phyloP scores from a whole-genome alignment of 2,329 filamentous ascomycete genomes.

The Claviceps arundinis region DNA sequence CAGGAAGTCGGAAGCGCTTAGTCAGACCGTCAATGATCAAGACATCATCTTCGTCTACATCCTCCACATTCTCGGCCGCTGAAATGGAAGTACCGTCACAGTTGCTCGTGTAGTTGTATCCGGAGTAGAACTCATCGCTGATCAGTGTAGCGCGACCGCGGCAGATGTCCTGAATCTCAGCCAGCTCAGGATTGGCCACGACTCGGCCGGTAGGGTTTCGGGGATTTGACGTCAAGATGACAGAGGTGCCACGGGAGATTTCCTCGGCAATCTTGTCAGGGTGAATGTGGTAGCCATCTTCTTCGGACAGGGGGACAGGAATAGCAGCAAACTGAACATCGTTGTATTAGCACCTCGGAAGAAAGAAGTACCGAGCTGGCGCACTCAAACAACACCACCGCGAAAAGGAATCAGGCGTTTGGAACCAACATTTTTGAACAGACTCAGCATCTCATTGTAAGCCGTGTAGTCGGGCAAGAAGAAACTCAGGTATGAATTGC shows the following conservation, averaged over 20 bases:
- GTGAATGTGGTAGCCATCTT: conserved; percentile 87
- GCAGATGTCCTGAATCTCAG: conserved; percentile 86
- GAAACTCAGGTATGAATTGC: conserved; percentile 85
- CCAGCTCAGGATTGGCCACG: conserved; percentile 70
- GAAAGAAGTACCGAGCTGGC: background rate
- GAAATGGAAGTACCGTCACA: conserved; percentile 86
- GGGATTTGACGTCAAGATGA: conserved; percentile 90
- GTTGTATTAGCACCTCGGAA: background rate
- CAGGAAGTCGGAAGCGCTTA: conserved; percentile 90
- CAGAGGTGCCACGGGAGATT: conserved; percentile 71
- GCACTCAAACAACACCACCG: background rate
- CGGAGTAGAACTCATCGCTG: conserved; percentile 92
- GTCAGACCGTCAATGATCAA: conserved; percentile 92
- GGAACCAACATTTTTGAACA: conserved; percentile 68
- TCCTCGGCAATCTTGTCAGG: conserved; percentile 87
- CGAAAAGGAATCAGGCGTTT: background rate
- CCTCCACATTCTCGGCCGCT: conserved; percentile 76
- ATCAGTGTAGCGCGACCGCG: conserved; percentile 82
- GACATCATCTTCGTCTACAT: conserved; percentile 82
- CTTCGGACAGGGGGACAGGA: conserved; percentile 69
- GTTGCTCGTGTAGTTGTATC: conserved; percentile 88
- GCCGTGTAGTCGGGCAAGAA: conserved; percentile 94
- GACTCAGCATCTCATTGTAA: conserved; percentile 91
- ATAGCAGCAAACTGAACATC: conserved; percentile 61
- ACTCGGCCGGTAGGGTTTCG: conserved; percentile 89